Evolutionary conservation across 306 rosid genomes (phyloP).

Genomic region (Medicago truncatula): DNA sequence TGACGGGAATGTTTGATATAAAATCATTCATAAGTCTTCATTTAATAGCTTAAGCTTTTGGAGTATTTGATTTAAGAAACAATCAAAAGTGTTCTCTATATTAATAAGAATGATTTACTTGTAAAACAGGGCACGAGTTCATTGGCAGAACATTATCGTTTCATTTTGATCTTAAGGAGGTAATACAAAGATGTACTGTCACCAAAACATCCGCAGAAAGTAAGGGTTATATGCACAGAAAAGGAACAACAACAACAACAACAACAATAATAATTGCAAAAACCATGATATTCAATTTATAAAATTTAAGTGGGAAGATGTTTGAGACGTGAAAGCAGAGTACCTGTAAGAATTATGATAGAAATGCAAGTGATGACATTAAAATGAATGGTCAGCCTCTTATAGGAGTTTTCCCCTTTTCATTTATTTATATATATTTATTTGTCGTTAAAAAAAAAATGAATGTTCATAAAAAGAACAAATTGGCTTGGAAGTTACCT

Average conservation of each 20-base stretch:
- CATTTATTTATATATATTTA: too few relatives aligned
- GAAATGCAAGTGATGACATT: conserved; percentile 1
- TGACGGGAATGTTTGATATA: too few relatives aligned
- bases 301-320: conserved; percentile 1
- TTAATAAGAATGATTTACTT: not conserved
- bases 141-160: not conserved
- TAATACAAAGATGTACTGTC: conserved; percentile 13
- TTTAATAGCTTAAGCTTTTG: too few relatives aligned
- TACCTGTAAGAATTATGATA: conserved; percentile 1
- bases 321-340: not conserved
- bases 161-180: conserved; percentile 9
- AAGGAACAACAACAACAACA: not conserved
- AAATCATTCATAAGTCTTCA: too few relatives aligned
- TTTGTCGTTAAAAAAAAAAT: too few relatives aligned
- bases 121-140: conserved; percentile 16
- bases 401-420: too few relatives aligned
- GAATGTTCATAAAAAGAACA: conserved; percentile 12
- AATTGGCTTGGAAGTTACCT: conserved; percentile 55
- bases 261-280: not conserved
- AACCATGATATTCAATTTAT: not conserved
- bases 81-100: not conserved
- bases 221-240: not conserved
- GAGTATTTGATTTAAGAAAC: not conserved
- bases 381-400: not conserved
- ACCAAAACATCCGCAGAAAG: conserved; percentile 26